Base-by-base conservation (phyloP, 2,329 filamentous ascomycete species). In the Penicillium sp. region DNA sequence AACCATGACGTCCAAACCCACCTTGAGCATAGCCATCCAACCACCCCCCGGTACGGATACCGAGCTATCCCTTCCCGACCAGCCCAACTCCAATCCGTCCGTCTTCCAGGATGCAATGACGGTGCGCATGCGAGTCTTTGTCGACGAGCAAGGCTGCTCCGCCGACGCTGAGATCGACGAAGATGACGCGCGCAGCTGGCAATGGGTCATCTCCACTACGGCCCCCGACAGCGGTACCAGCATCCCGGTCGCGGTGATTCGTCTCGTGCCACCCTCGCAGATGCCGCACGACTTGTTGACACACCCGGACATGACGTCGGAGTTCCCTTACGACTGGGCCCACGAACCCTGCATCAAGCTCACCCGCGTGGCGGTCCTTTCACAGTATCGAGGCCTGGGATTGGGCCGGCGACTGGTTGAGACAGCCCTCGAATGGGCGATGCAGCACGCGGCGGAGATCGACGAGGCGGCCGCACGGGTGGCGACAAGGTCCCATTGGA, bases 191-290 rank as follows among this genome's bases (percentile, higher is more conserved):
- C 81, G 88, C 31, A 85, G 83, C 58, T 92, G 85, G 72, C 90
- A 96, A 70, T 95, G 89, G 87, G 85, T 95, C 27, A 76, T 85
- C n/a, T 95, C 95, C 69, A 82, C 42, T 13, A 18, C 15, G 15
- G 10, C 18, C 6, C 32, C 41, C 73, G 5, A n/a, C 70, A n/a
- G 70, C 74, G 43, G 69, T 66, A 55, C 78, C 75, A 65, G 40
- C 42, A 44, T 48, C 32, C 81, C 89, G 42, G 82, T 92, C 46
- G 89, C 86, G 6, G 89, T 87, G 1, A 79, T 95, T 51, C 83
- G 91, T 20, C 75, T 95, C 9, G 87, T 95, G 0, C 90, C 90
- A 0, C 89, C 89, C 44, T 89, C 88, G 1, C 87, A 95, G 61
- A 73, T 75, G 8, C 75, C 82, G 28, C 82, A 92, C 69, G 55